Conservation (phyloP, 371 early-diverging fungal genomes). For the Thermomucor indicae-seudaticae region DNA sequence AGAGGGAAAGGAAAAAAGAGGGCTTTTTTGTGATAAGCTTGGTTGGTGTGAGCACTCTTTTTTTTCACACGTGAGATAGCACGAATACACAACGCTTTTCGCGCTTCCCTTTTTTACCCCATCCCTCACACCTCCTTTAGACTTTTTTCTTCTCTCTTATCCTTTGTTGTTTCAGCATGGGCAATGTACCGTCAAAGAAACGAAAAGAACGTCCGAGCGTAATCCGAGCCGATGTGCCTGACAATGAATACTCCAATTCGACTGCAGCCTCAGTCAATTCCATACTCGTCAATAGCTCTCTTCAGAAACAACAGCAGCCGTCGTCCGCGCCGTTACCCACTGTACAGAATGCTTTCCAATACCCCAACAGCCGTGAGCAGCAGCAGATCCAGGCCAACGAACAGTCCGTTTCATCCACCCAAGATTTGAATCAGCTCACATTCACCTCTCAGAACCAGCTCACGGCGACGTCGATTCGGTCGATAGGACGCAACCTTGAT, state of each 20-base stretch:
- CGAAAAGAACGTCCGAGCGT: conserved; percentile 35
- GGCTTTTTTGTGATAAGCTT: too few relatives aligned
- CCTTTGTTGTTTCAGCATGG: too few relatives aligned
- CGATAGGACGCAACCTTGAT: conserved; percentile 43
- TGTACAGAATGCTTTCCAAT: conserved; percentile 7
- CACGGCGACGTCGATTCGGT: conserved; percentile 28
- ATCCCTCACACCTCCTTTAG: conserved; percentile 8
- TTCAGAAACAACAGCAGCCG: conserved; percentile 4
- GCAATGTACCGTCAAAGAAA: conserved; percentile 30
- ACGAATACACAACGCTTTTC: background rate
- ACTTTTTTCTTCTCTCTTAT: conserved; percentile 7
- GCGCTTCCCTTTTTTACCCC: conserved; percentile 6
- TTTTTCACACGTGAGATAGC: background rate
- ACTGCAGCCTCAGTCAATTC: conserved; percentile 38
- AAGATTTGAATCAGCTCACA: conserved; percentile 14
- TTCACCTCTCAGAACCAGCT: conserved; percentile 18
- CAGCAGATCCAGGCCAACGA: conserved; percentile 5
- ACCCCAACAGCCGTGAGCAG: conserved; percentile 7
- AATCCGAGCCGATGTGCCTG: conserved; percentile 29
- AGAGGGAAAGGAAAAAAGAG: too few relatives aligned
- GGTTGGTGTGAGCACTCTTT: too few relatives aligned
- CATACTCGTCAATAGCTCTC: conserved; percentile 27
- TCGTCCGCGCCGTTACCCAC: background rate
- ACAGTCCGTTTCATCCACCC: conserved; percentile 8
- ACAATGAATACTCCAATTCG: conserved; percentile 33